phyloP scores from a whole-genome alignment of 352 stramenopile genomes.

The Globisporangium spinosum region DNA sequence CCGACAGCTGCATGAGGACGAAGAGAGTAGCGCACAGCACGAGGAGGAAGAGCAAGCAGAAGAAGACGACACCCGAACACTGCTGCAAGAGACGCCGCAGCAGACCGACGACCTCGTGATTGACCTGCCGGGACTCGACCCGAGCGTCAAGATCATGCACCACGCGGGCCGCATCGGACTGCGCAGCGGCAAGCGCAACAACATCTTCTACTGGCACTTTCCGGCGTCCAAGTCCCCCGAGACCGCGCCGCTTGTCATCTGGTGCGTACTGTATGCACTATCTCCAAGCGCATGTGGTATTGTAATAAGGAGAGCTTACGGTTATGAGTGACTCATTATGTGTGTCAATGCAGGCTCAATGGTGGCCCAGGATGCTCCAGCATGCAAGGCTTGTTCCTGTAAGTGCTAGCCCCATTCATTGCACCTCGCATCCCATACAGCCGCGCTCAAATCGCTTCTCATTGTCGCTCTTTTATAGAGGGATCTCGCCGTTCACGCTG shows the following conservation, averaged over 20 bases:
- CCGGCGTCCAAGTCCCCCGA: constrained; percentile 38
- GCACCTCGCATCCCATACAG: not conserved
- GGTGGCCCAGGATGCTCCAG: constrained; percentile 79
- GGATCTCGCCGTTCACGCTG: constrained; percentile 69
- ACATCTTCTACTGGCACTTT: constrained; percentile 85
- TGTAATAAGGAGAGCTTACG: not conserved
- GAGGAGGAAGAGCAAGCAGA: constrained; percentile 3
- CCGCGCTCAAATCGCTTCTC: not conserved
- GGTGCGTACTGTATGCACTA: constrained; percentile 26
- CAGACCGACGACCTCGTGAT: constrained; percentile 35
- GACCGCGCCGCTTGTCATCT: constrained; percentile 62
- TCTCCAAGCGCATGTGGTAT: not conserved
- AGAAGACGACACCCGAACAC: not conserved
- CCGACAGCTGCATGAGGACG: constrained; percentile 13
- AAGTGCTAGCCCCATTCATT: constrained; percentile 15
- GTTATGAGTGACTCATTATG: not conserved
- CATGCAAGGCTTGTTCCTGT: constrained; percentile 75
- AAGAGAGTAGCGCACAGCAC: constrained; percentile 1
- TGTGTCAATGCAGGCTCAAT: constrained; percentile 49
- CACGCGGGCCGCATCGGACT: constrained; percentile 62
- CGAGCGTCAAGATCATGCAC: constrained; percentile 50
- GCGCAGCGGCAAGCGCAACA: constrained; percentile 41
- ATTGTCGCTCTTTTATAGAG: constrained; percentile 21
- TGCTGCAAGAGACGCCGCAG: not conserved
- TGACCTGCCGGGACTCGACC: constrained; percentile 49